phyloP scores from a whole-genome alignment of 805 yeast species.

The Sporopachydermia lactativora region DNA sequence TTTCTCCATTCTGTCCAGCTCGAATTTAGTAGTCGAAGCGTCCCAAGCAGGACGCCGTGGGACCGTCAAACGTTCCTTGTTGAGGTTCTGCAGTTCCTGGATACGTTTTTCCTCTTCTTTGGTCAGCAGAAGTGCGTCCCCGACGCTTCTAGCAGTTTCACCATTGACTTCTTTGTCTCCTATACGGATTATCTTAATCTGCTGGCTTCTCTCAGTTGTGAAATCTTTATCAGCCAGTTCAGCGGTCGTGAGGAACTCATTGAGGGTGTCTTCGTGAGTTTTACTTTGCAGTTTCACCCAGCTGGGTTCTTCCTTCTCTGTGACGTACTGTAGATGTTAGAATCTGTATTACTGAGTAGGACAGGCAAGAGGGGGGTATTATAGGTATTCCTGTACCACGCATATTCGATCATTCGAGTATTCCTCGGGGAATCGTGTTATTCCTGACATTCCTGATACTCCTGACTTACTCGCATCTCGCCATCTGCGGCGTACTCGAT shows the following conservation, averaged over 20 bases:
- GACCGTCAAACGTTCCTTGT: constrained; percentile 61
- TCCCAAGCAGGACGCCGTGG: constrained; percentile 93
- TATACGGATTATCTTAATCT: constrained; percentile 66
- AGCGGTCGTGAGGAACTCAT: constrained; percentile 91
- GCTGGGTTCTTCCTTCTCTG: constrained; percentile 60
- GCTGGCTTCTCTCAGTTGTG: constrained; percentile 76
- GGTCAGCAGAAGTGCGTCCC: constrained; percentile 47
- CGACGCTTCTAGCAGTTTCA: constrained; percentile 23
- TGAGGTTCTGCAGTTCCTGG: constrained; percentile 48
- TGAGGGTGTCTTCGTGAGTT: constrained; percentile 86
- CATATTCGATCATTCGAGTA: too few relatives aligned
- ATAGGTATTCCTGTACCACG: too few relatives aligned
- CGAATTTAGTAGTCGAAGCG: constrained; percentile 49
- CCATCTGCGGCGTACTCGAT: constrained; percentile 71
- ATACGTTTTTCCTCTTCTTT: constrained; percentile 51
- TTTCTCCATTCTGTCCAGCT: constrained; percentile 77
- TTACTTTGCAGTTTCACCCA: constrained; percentile 90
- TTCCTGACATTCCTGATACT: constrained; percentile 9
- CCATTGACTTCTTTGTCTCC: constrained; percentile 10
- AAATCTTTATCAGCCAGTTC: constrained; percentile 93
- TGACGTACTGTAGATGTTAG: constrained; percentile 2
- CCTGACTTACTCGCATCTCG: constrained; percentile 79
- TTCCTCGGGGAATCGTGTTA: too few relatives aligned
- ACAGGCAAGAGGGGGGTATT: too few relatives aligned
- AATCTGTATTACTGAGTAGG: too few relatives aligned